Base-by-base conservation (phyloP, 176 grass and related monocot genomes). In the Thalia dealbata region DNA sequence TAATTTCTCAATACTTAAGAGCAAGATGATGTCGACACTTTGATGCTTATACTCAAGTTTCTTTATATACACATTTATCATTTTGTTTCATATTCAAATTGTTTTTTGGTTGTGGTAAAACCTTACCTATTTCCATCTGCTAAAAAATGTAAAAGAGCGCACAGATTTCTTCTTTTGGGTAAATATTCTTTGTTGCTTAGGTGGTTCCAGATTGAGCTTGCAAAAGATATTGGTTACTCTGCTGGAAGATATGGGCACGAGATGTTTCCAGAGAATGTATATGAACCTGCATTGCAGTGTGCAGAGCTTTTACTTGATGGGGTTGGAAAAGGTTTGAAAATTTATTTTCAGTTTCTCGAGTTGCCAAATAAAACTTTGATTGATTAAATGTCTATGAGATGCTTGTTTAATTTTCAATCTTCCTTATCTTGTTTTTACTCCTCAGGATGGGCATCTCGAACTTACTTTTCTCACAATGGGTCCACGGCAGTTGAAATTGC, bases 401-500 rank as follows among this genome's bases (percentile, higher is more conserved):
- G 9, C 32, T 63, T 63, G 25, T 42, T 43, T 44, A 44, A 68
- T 68, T 68, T 22, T 21, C 32, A 68, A 8, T 70, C 63, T 60
- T 10, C 54, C 41, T 52, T 76, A 63, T 59, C 60, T 18, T 72
- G 12, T 68, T 14, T 48, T 81, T 81, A 18, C 71, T 82, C 14
- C 32, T 69, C 64, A 96, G 93, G 83, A 44, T 92, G 93, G 93
- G 93, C 93, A 77, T 96, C 93, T 73, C 78, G 93, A 83, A 79
- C 88, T 80, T 92, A 81, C 84, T 96, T 82, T 85, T 96, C 89
- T 12, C 89, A 96, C 71, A 92, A 92, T 85, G 93, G 93, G 77
- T 96, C 93, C 16, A 96, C 93, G 25, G 87, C 93, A 81, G 84
- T 96, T 86, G 93, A 96, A 92, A 88, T 96, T 85, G 93, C 93